These are phyloP conservation scores for Westerdykella aurantiaca DNA, from an alignment of 2,329 filamentous ascomycete species.

Conservation along the genomic window DNA sequence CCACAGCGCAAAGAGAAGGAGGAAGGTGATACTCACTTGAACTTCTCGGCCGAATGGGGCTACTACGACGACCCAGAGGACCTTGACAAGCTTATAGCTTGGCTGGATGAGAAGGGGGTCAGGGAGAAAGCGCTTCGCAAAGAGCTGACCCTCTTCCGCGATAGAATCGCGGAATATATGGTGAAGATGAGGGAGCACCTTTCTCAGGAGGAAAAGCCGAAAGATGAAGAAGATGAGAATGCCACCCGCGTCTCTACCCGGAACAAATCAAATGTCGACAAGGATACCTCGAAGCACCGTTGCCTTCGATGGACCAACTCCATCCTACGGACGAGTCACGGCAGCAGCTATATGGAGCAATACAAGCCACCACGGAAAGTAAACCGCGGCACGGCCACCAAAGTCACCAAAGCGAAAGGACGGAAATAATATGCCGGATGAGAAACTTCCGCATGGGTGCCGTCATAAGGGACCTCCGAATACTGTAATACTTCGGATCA, in stretches of 20 bases:
- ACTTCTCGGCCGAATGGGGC: slow-evolving; percentile 77
- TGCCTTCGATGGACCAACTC: slow-evolving; percentile 63
- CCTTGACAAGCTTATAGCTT: slow-evolving; percentile 72
- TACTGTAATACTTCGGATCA: too few species aligned
- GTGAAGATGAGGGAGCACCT: slow-evolving; percentile 70
- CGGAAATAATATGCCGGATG: slow-evolving; percentile 12
- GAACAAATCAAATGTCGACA: slow-evolving; percentile 54
- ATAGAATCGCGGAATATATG: slow-evolving; percentile 76
- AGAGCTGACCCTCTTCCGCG: slow-evolving; percentile 70
- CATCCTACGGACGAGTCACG: slow-evolving; percentile 53
- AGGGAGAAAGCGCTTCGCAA: slow-evolving; percentile 86
- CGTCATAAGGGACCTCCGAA: too few species aligned
- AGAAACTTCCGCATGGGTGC: not conserved
- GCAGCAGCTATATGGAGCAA: slow-evolving; percentile 55
- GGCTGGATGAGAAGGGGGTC: slow-evolving; percentile 80
- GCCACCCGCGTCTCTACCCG: slow-evolving; percentile 57
- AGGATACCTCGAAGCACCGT: slow-evolving; percentile 49
- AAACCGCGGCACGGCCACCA: slow-evolving; percentile 36
- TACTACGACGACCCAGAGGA: slow-evolving; percentile 78
- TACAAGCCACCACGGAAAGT: slow-evolving; percentile 45
- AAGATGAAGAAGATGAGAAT: slow-evolving; percentile 44
- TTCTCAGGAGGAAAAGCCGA: slow-evolving; percentile 46
- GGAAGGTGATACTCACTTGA: slow-evolving; percentile 75
- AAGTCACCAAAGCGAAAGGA: slow-evolving; percentile 25
- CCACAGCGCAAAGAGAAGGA: slow-evolving; percentile 79